Base-by-base conservation (phyloP, 352 stramenopile species). In the Globisporangium camurandrum region DNA sequence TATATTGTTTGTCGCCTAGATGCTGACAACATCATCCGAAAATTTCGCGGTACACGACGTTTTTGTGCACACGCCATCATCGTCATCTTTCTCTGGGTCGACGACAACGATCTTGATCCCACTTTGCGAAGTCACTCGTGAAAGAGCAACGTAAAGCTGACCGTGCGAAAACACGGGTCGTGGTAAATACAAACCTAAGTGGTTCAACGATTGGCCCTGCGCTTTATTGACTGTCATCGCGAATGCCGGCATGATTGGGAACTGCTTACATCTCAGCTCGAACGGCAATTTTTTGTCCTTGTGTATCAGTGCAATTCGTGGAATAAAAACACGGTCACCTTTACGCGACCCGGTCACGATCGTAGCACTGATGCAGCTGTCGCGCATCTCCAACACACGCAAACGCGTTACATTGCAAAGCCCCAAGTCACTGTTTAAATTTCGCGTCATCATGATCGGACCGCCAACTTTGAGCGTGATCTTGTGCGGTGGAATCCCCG, bases 111-210 rank as follows among this genome's bases (percentile, higher is more conserved):
- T 49, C 27, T 61, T 61, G 28, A 69, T 53, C 2, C 51, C 37
- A 14, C 19, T 5, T 28, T 40, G 17, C 4, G 49, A 49, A 14
- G 61, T 60, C 4, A 54, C 40, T 14, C 61, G 10, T 0, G 53
- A 69, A 0, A 62, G 42, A 17, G 52, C 53, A 2, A 69, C 56
- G 37, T 67, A 64, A 0, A 64, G 39, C 38, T 64, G 61, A 10
- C 56, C 55, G 20, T 64, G 55, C 1, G 51, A 24, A 34, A 67
- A 61, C 8, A 54, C 48, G 22, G 46, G 55, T 0, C 2, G n/a
- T 5, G 47, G 43, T 0, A 67, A 41, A 19, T 61, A 67, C 0
- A 67, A 2, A 0, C 36, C 55, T 4, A 67, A 6, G 33, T 61
- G 49, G 17, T 51, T 37, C 1, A 64, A 4, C 0, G 52, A 54